A percentile compares a stretch with the other conserved stretches of the same genome.
These are phyloP conservation scores for Solanum clarkiae DNA, from an alignment of 257 asterid species.

Conservation along the genomic window DNA sequence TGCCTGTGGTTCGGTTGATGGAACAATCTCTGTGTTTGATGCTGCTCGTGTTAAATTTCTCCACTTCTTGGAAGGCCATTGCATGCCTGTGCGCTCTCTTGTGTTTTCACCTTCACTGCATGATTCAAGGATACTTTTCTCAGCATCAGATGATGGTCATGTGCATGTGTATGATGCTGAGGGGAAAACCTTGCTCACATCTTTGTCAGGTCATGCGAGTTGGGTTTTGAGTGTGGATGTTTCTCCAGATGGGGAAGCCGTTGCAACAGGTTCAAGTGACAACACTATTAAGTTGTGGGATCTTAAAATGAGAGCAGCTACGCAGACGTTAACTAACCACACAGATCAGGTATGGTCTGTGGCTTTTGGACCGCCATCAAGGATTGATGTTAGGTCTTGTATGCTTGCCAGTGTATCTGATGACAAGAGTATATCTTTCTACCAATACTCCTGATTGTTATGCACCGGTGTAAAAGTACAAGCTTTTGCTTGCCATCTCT, in stretches of 20 bases:
- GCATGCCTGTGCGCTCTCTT: conserved; percentile 89
- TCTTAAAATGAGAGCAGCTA: conserved; percentile 83
- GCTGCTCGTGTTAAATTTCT: conserved; percentile 65
- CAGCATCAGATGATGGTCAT: conserved; percentile 82
- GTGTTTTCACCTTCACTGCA: conserved; percentile 71
- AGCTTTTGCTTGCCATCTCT: background rate
- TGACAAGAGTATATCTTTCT: conserved; percentile 72
- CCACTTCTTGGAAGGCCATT: conserved; percentile 89
- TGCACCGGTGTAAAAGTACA: background rate
- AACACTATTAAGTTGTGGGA: conserved; percentile 79
- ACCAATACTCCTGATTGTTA: conserved; percentile 40
- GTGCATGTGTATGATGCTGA: conserved; percentile 79
- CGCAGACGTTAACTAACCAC: conserved; percentile 75
- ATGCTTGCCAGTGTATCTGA: conserved; percentile 88
- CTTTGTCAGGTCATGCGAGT: conserved; percentile 83
- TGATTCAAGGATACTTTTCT: conserved; percentile 77
- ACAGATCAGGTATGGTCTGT: conserved; percentile 90
- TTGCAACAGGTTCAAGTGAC: conserved; percentile 89
- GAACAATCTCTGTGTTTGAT: conserved; percentile 83
- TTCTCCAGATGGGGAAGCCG: conserved; percentile 76
- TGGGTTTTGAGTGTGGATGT: conserved; percentile 90
- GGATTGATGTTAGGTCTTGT: conserved; percentile 48
- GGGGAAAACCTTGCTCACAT: conserved; percentile 52
- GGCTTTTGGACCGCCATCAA: conserved; percentile 66
- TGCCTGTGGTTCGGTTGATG: conserved; percentile 87